Base-by-base conservation (phyloP, 2,329 filamentous ascomycete species). In the Fusarium bactridioides region DNA sequence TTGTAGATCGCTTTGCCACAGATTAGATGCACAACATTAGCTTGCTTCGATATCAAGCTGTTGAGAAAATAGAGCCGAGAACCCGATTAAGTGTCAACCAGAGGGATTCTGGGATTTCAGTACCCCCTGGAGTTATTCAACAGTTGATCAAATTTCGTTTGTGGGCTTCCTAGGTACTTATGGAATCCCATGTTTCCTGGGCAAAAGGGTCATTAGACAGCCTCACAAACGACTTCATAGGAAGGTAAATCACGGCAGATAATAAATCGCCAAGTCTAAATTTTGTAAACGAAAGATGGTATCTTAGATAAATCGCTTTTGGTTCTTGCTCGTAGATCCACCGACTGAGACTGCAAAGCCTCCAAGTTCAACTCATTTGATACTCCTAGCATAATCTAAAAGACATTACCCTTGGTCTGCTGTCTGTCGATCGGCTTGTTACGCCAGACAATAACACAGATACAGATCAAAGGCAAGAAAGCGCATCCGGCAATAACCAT, bases 331-430 rank as follows among this genome's bases (percentile, higher is more conserved):
- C 33, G 21, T 38, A 25, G 23, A 33, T n/a, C 27, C 48, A 15
- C 33, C 48, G 44, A 10, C 50, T 31, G 29, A 61, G 25, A 21
- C 40, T 38, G 51, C 40, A 67, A 35, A 21, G n/a, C 59, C 33
- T 43, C 37, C 27, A 33, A 50, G 13, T 57, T 12, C 19, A 45
- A n/a, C 44, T 33, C 6, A 18, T 31, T 38, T 50, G 37, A 38
- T 40, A 7, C 41, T 47, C 21, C 35, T 23, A 19, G 29, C 25
- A 44, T 38, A 29, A 37, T 33, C 71, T 83, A 88, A 69, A 87
- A 87, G 7, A 89, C 84, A 10, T 76, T 82, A 37, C 87, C 87
- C 80, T 86, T 88, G 15, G 82, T 83, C 79, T 89, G 87, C 51
- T 82, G 79, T 38, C 84, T 78, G 77, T 85, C 84, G 58, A 79